Conservation (phyloP, 1,284 basidiomycete genomes). For the Bjerkandera adusta region DNA sequence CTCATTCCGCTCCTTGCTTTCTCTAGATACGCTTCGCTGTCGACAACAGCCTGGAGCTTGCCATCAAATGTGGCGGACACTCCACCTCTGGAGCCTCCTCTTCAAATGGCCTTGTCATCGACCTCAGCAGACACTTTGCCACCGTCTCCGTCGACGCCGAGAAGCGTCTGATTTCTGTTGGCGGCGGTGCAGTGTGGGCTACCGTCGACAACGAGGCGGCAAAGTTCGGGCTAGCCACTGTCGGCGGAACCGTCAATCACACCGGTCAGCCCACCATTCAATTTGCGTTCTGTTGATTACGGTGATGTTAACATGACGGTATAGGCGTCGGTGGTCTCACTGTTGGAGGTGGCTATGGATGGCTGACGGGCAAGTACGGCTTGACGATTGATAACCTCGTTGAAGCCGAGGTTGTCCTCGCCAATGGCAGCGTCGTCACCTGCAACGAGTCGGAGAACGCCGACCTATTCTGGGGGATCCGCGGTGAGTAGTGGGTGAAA, state of each 20-base stretch:
- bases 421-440: constrained; percentile 51
- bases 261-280: constrained; percentile 14
- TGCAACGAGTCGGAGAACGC: constrained; percentile 38
- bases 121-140: constrained; percentile 29
- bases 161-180: constrained; percentile 25
- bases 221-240: constrained; percentile 26
- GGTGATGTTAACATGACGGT: not conserved
- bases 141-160: constrained; percentile 26
- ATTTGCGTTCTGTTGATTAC: not conserved
- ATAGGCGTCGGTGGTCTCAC: constrained; percentile 33
- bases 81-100: constrained; percentile 28
- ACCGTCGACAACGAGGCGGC: constrained; percentile 31
- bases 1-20: too few relatives aligned
- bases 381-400: constrained; percentile 54
- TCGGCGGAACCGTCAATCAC: constrained; percentile 24
- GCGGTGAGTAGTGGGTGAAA: too few relatives aligned
- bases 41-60: constrained; percentile 23
- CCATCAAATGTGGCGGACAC: constrained; percentile 35
- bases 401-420: constrained; percentile 37
- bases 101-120: constrained; percentile 33
- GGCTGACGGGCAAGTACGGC: constrained; percentile 45
- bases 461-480: constrained; percentile 41
- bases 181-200: constrained; percentile 30
- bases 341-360: constrained; percentile 61
- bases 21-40: constrained; percentile 28